phyloP scores from a whole-genome alignment of 192 early-diverging fungal species.

The Phycomyces blakesleeanus region DNA sequence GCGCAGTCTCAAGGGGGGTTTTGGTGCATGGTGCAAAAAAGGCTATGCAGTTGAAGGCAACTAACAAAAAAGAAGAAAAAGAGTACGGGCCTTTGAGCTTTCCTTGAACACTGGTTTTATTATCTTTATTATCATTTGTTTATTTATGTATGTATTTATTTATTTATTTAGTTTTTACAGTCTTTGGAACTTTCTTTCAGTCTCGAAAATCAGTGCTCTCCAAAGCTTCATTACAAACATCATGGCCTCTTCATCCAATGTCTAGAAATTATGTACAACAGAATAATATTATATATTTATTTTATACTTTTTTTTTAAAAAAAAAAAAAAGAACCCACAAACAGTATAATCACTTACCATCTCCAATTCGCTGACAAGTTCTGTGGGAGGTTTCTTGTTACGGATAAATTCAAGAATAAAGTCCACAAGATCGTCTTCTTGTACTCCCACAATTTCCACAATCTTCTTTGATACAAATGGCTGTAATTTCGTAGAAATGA shows the following conservation, averaged over 20 bases:
- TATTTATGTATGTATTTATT: neutral
- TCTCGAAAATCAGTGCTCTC: slow-evolving; percentile 85
- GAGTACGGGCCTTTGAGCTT: neutral
- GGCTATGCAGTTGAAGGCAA: slow-evolving; percentile 40
- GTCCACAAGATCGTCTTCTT: slow-evolving; percentile 73
- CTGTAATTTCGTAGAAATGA: slow-evolving; percentile 63
- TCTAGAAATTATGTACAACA: slow-evolving; percentile 42
- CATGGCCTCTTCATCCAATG: slow-evolving; percentile 83
- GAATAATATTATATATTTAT: neutral
- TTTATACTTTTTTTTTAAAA: neutral
- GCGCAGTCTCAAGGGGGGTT: slow-evolving; percentile 46
- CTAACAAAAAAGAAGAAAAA: slow-evolving; percentile 1
- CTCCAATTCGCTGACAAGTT: slow-evolving; percentile 74
- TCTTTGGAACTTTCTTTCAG: slow-evolving; percentile 47
- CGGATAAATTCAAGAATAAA: slow-evolving; percentile 74
- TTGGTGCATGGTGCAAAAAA: slow-evolving; percentile 46
- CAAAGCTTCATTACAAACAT: slow-evolving; percentile 87
- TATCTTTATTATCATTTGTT: neutral
- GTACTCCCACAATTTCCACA: slow-evolving; percentile 73
- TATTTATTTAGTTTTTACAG: slow-evolving; percentile 1
- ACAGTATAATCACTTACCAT: too few species aligned
- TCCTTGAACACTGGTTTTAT: too few species aligned
- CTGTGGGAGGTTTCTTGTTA: slow-evolving; percentile 58
- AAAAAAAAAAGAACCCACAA: too few species aligned
- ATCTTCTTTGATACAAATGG: slow-evolving; percentile 81